Evolutionary conservation across 306 rosid genomes (phyloP).

Genomic region (Senna siamea): DNA sequence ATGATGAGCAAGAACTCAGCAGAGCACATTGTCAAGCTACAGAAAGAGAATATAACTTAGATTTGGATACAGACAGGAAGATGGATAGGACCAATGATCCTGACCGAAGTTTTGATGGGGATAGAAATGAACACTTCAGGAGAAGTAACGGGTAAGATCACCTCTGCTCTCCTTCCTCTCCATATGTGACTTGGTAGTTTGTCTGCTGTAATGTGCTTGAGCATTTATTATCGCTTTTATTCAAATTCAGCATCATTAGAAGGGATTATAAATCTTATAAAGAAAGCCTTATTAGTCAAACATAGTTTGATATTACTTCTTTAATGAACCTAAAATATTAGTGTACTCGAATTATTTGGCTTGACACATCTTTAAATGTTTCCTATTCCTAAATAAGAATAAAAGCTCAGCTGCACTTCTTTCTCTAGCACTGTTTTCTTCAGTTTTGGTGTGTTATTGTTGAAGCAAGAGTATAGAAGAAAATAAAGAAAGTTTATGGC

Average conservation of each 20-base stretch:
- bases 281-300: background rate
- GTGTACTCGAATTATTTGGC: background rate
- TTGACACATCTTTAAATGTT: background rate
- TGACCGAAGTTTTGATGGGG: constrained; percentile 50
- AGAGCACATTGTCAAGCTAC: constrained; percentile 46
- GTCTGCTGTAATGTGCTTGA: background rate
- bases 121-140: constrained; percentile 50
- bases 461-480: background rate
- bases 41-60: constrained; percentile 53
- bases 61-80: constrained; percentile 48
- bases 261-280: background rate
- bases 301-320: background rate
- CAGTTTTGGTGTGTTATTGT: background rate
- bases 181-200: background rate
- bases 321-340: background rate
- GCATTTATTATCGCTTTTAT: background rate
- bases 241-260: background rate
- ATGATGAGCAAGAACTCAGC: constrained; percentile 42
- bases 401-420: background rate
- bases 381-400: background rate
- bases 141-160: constrained; percentile 65
- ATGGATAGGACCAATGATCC: constrained; percentile 53
- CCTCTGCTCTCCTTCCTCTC: background rate
- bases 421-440: background rate
- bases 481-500: background rate